These are phyloP conservation scores for Gynostemma pentaphyllum DNA, from an alignment of 306 rosid species.

Conservation along the genomic window DNA sequence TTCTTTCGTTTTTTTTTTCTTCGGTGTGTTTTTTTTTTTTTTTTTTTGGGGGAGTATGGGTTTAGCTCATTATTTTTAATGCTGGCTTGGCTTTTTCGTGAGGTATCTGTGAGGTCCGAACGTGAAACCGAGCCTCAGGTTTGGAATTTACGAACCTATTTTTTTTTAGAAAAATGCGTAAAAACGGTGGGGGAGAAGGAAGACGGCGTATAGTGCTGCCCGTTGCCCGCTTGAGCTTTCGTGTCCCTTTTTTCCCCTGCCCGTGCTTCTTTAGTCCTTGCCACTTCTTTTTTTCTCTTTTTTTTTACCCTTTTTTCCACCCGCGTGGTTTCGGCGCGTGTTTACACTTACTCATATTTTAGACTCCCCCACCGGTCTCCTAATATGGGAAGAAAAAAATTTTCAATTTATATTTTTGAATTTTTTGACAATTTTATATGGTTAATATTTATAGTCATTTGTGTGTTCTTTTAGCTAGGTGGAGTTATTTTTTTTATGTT, in stretches of 20 bases:
- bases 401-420: no score
- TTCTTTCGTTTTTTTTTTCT: background rate
- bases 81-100: constrained; percentile 30
- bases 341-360: background rate
- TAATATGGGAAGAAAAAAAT: no score
- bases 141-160: constrained; percentile 14
- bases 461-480: no score
- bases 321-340: background rate
- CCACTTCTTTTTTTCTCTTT: background rate
- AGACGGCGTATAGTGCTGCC: constrained; percentile 36
- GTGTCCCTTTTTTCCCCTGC: constrained; percentile 31
- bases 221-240: constrained; percentile 52
- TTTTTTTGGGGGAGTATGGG: no score
- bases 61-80: constrained; percentile 57
- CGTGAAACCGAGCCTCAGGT: constrained; percentile 28
- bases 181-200: constrained; percentile 17
- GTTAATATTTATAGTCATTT: no score
- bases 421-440: no score
- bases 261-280: constrained; percentile 25
- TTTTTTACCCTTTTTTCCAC: background rate
- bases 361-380: background rate
- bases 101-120: constrained; percentile 37
- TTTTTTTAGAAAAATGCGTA: no score
- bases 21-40: constrained; percentile 20
- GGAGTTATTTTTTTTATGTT: no score